phyloP scores from a whole-genome alignment of 2,329 filamentous ascomycete genomes.

The Mycosphaerella sp. region DNA sequence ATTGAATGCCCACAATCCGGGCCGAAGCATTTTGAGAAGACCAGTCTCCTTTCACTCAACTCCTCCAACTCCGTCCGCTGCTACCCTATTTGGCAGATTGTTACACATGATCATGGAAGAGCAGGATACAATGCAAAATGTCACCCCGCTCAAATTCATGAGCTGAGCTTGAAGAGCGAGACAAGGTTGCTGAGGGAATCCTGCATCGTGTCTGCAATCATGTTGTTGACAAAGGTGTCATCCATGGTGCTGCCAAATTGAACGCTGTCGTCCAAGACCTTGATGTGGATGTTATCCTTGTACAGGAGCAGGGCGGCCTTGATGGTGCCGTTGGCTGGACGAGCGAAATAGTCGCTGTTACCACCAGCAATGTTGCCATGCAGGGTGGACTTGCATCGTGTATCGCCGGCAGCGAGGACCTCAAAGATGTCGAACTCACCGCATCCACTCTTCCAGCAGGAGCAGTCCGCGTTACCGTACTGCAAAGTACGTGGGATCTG shows the following conservation, averaged over 20 bases:
- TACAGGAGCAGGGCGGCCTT: slow-evolving; percentile 61
- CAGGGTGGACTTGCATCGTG: slow-evolving; percentile 63
- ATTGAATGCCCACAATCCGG: background rate
- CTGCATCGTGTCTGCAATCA: slow-evolving; percentile 31
- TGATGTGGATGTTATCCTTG: slow-evolving; percentile 51
- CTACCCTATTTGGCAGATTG: slow-evolving; percentile 8
- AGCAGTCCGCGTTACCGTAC: slow-evolving; percentile 59
- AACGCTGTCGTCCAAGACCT: slow-evolving; percentile 40
- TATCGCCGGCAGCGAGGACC: slow-evolving; percentile 59
- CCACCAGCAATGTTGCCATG: slow-evolving; percentile 59
- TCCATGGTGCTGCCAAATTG: slow-evolving; percentile 36
- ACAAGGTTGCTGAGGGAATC: slow-evolving; percentile 32
- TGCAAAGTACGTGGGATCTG: slow-evolving; percentile 64
- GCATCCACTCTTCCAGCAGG: slow-evolving; percentile 65
- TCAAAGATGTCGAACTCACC: slow-evolving; percentile 74
- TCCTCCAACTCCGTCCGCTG: slow-evolving; percentile 8
- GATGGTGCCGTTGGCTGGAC: slow-evolving; percentile 54
- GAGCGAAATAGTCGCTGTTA: slow-evolving; percentile 64
- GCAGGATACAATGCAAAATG: slow-evolving; percentile 4
- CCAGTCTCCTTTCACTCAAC: background rate
- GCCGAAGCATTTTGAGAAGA: slow-evolving; percentile 4
- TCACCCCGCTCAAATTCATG: slow-evolving; percentile 5
- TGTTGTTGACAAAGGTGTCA: slow-evolving; percentile 31
- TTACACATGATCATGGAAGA: background rate
- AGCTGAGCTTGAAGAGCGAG: slow-evolving; percentile 35